These are phyloP conservation scores for Trichoderma erinaceum DNA, from an alignment of 495 filamentous ascomycete genomes.

Conservation along the genomic window DNA sequence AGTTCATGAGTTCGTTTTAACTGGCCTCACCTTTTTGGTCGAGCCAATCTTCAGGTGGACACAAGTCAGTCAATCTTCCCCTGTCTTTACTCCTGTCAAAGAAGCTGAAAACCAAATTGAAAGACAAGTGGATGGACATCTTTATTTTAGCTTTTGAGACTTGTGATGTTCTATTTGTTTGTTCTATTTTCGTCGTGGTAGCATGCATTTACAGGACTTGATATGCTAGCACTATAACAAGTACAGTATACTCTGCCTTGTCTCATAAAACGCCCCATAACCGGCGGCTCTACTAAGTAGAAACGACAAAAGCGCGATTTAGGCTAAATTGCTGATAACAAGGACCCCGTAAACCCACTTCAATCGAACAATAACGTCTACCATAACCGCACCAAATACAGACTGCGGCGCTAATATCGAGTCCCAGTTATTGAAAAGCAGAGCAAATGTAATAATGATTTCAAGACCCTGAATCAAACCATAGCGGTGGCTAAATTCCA, in stretches of 20 bases:
- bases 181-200: too few species aligned
- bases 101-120: too few species aligned
- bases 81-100: too few species aligned
- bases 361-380: not conserved
- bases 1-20: too few species aligned
- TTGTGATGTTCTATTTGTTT: too few species aligned
- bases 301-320: not conserved
- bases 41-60: too few species aligned
- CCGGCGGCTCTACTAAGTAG: not conserved
- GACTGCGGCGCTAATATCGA: not conserved
- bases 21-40: too few species aligned
- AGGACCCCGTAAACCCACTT: not conserved
- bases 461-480: not conserved
- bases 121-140: too few species aligned
- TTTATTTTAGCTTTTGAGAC: too few species aligned
- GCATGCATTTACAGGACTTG: not conserved
- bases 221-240: not conserved
- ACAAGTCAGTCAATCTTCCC: too few species aligned
- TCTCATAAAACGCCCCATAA: not conserved
- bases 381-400: not conserved
- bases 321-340: conserved; percentile 4
- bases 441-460: not conserved
- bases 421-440: not conserved
- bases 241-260: not conserved
- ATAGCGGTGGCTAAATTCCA: not conserved